Percentiles rank a stretch among this genome's conserved stretches.
These are phyloP conservation scores for Bacidia rubella DNA, from an alignment of 495 filamentous ascomycete genomes.

Conservation along the genomic window DNA sequence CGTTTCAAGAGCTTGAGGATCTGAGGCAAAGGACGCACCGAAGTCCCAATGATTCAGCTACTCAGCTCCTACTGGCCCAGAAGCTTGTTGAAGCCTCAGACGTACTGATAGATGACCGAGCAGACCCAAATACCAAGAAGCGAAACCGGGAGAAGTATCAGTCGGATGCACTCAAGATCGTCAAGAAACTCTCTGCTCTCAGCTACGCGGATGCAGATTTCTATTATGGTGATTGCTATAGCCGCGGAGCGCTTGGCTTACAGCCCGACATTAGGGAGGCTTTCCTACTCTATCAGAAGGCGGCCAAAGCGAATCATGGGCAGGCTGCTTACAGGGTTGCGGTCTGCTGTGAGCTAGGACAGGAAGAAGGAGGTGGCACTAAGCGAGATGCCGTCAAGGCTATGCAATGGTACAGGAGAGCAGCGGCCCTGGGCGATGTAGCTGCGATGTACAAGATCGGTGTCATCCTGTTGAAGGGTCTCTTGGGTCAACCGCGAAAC, in stretches of 20 bases:
- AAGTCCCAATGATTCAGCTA: conserved; percentile 56
- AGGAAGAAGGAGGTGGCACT: conserved; percentile 84
- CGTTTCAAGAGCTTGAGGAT: conserved; percentile 59
- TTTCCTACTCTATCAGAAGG: conserved; percentile 83
- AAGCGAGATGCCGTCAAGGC: conserved; percentile 82
- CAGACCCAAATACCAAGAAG: conserved; percentile 59
- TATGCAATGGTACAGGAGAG: conserved; percentile 94
- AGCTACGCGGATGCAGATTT: conserved; percentile 80
- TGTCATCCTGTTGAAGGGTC: conserved; percentile 84
- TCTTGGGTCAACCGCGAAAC: conserved; percentile 81
- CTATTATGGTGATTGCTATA: conserved; percentile 81
- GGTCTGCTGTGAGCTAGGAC: conserved; percentile 94
- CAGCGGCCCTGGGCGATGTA: conserved; percentile 76
- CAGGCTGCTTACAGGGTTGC: conserved; percentile 86
- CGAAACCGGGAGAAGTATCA: conserved; percentile 75
- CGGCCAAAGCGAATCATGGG: conserved; percentile 75
- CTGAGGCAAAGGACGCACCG: conserved; percentile 51
- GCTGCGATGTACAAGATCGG: conserved; percentile 98
- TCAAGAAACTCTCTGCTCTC: conserved; percentile 66
- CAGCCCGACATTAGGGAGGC: conserved; percentile 78
- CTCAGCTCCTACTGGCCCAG: conserved; percentile 63
- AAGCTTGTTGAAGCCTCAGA: conserved; percentile 75
- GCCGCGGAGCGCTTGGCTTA: conserved; percentile 55
- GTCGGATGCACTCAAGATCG: conserved; percentile 72
- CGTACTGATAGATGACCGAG: conserved; percentile 56